Evolutionary conservation across 768 basidiomycete genomes (phyloP), one percentile per base, ranked within the genome.

Genomic region (Hortiboletus flavorubellus): DNA sequence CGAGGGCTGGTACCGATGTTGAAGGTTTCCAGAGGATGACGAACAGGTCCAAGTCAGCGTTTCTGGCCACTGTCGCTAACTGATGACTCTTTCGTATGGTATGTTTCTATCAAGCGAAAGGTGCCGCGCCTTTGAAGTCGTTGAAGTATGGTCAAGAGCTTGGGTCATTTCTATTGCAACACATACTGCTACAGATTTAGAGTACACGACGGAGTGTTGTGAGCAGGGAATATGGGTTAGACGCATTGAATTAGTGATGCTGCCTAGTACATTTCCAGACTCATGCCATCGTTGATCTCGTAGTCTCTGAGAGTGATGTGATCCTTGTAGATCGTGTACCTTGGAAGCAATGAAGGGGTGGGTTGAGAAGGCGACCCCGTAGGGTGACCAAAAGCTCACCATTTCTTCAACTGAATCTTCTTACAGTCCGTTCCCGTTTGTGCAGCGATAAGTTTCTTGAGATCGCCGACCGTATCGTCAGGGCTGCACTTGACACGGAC

Each of bases 361-460:
- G 29, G n/a, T 33, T 35, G 35, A 51, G 54, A 43, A 3, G 16
- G 46, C 7, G 42, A 26, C 29, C 16, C 31, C 2, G 12, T 5
- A 0, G n/a, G n/a, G 31, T 33, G 9, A 43, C 11, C 18, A 16
- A 51, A 4, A 9, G 72, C 87, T 55, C 61, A 92, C 97, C 95
- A 98, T 81, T 98, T 98, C 87, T 97, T 98, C 49, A 99, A 76
- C 66, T 86, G 82, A 55, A 99, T 96, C 82, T 96, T 98, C 34
- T 72, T 74, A 5, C 75, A 65, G 65, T 92, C 84, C 15, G 96
- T 97, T 51, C 97, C 97, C 0, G 84, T 97, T 72, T 99, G 97
- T 0, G 94, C 96, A 2, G 89, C 96, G 62, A 99, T 98, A 56
- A 99, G 86, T 72, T 89, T 89, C 81, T 98, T 98, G 59, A 99